Conservation (phyloP, 139 green algal species). For the Limnomonas spitsbergensis region DNA sequence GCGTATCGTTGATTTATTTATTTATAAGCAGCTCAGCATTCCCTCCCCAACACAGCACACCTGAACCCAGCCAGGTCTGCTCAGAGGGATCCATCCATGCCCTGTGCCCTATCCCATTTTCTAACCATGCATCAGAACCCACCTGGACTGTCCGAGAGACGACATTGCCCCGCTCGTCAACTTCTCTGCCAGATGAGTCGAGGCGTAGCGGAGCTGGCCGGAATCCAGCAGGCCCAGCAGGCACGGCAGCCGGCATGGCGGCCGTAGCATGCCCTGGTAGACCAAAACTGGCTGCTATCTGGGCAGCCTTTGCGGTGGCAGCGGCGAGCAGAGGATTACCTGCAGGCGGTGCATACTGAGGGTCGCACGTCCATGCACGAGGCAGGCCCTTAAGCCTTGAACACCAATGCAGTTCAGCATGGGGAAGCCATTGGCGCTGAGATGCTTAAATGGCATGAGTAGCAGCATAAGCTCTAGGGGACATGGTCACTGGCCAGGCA, state of each 20-base stretch:
- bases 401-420: not conserved
- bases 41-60: too few relatives aligned
- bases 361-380: too few relatives aligned
- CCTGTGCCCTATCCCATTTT: too few relatives aligned
- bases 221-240: not conserved
- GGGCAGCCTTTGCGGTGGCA: conserved; percentile 8
- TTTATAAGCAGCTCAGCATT: too few relatives aligned
- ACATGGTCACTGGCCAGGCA: not conserved
- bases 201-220: conserved; percentile 41
- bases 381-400: too few relatives aligned
- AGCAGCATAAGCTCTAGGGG: too few relatives aligned
- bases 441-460: not conserved
- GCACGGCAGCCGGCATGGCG: not conserved
- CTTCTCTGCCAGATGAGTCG: conserved; percentile 52
- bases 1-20: too few relatives aligned
- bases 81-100: too few relatives aligned
- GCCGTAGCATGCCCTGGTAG: not conserved
- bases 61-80: too few relatives aligned
- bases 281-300: conserved; percentile 12
- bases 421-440: not conserved
- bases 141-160: too few relatives aligned
- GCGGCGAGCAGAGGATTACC: not conserved
- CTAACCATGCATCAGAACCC: too few relatives aligned
- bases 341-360: conserved; percentile 11
- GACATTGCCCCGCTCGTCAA: conserved; percentile 50